These are phyloP conservation scores for Moesziomyces aphidis DNA, from an alignment of 1,284 basidiomycete species.

Conservation along the genomic window DNA sequence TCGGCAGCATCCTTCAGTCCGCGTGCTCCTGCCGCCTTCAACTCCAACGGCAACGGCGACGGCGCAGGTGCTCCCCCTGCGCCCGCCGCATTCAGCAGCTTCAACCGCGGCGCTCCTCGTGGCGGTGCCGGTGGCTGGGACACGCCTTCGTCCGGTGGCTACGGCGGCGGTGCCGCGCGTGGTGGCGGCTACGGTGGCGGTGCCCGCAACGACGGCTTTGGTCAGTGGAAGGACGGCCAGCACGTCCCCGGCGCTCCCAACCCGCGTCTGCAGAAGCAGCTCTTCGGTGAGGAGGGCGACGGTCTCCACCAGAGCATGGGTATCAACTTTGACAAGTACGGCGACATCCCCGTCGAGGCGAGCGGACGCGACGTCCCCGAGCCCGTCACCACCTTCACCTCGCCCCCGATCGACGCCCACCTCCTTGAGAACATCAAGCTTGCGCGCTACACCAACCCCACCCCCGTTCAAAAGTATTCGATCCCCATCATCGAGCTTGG, in stretches of 20 bases:
- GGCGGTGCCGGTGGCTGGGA: constrained; percentile 56
- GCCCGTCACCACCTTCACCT: constrained; percentile 86
- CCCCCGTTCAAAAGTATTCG: constrained; percentile 99
- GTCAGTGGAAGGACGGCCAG: constrained; percentile 88
- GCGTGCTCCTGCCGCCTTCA: constrained; percentile 52
- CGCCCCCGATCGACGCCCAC: constrained; percentile 89
- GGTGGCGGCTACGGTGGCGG: constrained; percentile 49
- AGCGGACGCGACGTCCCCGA: constrained; percentile 96
- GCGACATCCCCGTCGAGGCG: constrained; percentile 98
- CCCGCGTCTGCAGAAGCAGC: constrained; percentile 90
- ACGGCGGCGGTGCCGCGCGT: constrained; percentile 50
- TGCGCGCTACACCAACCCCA: constrained; percentile 93
- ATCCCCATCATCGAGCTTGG: constrained; percentile 93
- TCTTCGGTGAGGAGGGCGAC: constrained; percentile 90
- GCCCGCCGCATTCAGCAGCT: constrained; percentile 56
- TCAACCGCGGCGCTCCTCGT: constrained; percentile 52
- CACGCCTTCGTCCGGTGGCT: constrained; percentile 33
- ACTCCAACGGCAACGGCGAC: constrained; percentile 36
- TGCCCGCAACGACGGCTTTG: constrained; percentile 70
- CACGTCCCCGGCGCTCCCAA: constrained; percentile 86
- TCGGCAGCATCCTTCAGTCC: constrained; percentile 46
- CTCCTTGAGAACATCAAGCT: constrained; percentile 93
- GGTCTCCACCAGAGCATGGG: constrained; percentile 82
- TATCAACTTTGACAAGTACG: constrained; percentile 99
- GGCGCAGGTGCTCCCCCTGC: constrained; percentile 29